phyloP scores from a whole-genome alignment of 371 early-diverging fungal genomes.

The Syncephalastrum sp. region DNA sequence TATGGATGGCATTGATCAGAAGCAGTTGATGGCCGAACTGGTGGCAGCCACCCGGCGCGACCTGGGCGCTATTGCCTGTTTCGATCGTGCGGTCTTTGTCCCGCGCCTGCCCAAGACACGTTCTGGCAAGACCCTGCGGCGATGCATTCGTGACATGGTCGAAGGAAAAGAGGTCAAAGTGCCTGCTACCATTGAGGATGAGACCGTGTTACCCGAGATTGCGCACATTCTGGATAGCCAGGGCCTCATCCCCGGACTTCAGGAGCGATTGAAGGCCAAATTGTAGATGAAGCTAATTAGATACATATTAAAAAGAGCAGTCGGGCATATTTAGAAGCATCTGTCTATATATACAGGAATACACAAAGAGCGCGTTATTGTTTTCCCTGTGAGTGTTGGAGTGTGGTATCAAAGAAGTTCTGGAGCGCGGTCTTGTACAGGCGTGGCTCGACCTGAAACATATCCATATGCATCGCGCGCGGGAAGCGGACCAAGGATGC shows the following conservation, averaged over 20 bases:
- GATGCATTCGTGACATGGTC: slow-evolving; percentile 76
- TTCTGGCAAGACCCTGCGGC: slow-evolving; percentile 88
- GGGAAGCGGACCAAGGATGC: slow-evolving; percentile 17
- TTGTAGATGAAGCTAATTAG: slow-evolving; percentile 5
- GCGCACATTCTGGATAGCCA: slow-evolving; percentile 28
- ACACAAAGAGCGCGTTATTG: not conserved
- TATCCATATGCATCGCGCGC: slow-evolving; percentile 31
- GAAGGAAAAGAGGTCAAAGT: slow-evolving; percentile 58
- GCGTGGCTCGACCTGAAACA: slow-evolving; percentile 14
- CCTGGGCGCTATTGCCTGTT: slow-evolving; percentile 80
- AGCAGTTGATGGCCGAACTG: slow-evolving; percentile 44
- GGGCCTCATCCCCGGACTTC: slow-evolving; percentile 23
- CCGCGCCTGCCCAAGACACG: slow-evolving; percentile 90
- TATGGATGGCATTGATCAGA: slow-evolving; percentile 16
- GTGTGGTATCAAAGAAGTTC: slow-evolving; percentile 6
- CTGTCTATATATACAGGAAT: slow-evolving; percentile 1
- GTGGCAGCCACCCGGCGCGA: slow-evolving; percentile 54
- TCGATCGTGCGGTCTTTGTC: slow-evolving; percentile 65
- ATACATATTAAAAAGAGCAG: not conserved
- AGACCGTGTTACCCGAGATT: slow-evolving; percentile 59
- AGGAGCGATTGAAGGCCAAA: slow-evolving; percentile 7
- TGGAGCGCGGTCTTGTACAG: slow-evolving; percentile 8
- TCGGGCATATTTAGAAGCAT: no score
- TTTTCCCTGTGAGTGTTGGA: no score
- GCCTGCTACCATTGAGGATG: slow-evolving; percentile 87